Evolutionary conservation across 208 protist species (phyloP).

Genomic region (Leishmania braziliensis): DNA sequence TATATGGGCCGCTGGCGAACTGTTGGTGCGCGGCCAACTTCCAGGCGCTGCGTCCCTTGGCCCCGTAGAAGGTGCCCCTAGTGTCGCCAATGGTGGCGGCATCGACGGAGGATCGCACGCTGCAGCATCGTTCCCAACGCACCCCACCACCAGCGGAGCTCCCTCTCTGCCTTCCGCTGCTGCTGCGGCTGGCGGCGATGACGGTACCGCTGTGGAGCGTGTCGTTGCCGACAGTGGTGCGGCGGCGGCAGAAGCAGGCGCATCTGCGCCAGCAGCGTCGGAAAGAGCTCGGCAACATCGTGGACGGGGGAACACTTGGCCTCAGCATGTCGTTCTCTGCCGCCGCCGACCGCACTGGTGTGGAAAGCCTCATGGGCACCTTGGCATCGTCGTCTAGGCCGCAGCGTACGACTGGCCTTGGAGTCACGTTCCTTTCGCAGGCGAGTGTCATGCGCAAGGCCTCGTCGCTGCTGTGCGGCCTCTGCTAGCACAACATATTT

Average conservation of each 20-base stretch:
- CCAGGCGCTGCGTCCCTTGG: neutral
- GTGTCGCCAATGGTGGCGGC: neutral
- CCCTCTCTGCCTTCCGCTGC: neutral
- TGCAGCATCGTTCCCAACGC: neutral
- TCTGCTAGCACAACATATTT: slow-evolving; percentile 46
- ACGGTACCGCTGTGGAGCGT: slow-evolving; percentile 11
- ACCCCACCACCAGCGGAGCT: neutral
- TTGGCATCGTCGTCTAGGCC: neutral
- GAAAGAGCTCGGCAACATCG: neutral
- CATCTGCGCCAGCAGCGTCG: neutral
- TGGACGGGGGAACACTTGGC: neutral
- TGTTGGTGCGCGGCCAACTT: slow-evolving; percentile 13
- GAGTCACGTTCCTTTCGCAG: slow-evolving; percentile 12
- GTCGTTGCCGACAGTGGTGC: neutral
- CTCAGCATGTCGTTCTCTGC: neutral
- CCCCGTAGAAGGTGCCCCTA: neutral
- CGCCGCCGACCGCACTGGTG: neutral
- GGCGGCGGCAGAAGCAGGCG: neutral
- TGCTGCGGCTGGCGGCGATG: slow-evolving; percentile 14
- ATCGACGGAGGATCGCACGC: neutral
- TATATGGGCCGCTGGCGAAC: slow-evolving; percentile 65
- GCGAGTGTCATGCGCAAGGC: slow-evolving; percentile 9
- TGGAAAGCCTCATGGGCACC: neutral
- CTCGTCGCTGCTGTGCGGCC: slow-evolving; percentile 3
- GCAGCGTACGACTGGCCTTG: neutral